A percentile compares a stretch with the other conserved stretches of the same genome.
Conservation (phyloP, 495 filamentous ascomycete species). For the Saxophila tyrrhenica region DNA sequence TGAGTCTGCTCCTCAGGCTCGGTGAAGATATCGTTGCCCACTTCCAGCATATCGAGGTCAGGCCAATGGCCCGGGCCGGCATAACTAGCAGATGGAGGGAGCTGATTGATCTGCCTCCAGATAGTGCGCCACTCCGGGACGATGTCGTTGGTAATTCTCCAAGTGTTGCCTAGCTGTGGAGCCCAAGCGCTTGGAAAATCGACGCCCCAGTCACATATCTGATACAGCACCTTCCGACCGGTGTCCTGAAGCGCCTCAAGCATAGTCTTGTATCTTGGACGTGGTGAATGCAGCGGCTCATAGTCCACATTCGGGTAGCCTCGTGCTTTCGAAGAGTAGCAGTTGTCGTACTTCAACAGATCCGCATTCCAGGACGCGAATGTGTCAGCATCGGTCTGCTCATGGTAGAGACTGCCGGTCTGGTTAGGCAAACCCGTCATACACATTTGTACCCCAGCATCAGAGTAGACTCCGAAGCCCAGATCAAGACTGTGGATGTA, state of each 20-base stretch:
- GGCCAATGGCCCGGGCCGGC: slow-evolving; percentile 3
- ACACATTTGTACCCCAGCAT: slow-evolving; percentile 36
- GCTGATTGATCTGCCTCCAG: slow-evolving; percentile 40
- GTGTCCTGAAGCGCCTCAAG: slow-evolving; percentile 21
- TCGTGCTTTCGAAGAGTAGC: slow-evolving; percentile 28
- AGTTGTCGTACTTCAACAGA: slow-evolving; percentile 29
- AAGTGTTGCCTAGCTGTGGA: slow-evolving; percentile 36
- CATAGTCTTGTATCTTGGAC: slow-evolving; percentile 29
- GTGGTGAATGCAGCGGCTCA: slow-evolving; percentile 25
- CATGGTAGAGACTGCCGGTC: slow-evolving; percentile 4
- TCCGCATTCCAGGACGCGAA: slow-evolving; percentile 24
- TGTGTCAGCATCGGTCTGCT: slow-evolving; percentile 25
- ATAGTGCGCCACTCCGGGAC: slow-evolving; percentile 40
- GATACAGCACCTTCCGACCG: slow-evolving; percentile 34
- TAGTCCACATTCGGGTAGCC: slow-evolving; percentile 35
- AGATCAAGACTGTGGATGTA: slow-evolving; percentile 40
- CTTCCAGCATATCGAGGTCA: slow-evolving; percentile 10
- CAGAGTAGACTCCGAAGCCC: slow-evolving; percentile 47
- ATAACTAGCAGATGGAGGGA: slow-evolving; percentile 26
- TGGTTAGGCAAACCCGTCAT: slow-evolving; percentile 1
- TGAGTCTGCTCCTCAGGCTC: slow-evolving; percentile 9
- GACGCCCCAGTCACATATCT: too few species aligned
- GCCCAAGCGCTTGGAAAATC: too few species aligned
- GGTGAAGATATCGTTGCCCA: slow-evolving; percentile 4
- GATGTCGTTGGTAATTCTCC: slow-evolving; percentile 47